Evolutionary conservation across 1,284 basidiomycete species (phyloP).

Genomic region (Sparassis latifolia): DNA sequence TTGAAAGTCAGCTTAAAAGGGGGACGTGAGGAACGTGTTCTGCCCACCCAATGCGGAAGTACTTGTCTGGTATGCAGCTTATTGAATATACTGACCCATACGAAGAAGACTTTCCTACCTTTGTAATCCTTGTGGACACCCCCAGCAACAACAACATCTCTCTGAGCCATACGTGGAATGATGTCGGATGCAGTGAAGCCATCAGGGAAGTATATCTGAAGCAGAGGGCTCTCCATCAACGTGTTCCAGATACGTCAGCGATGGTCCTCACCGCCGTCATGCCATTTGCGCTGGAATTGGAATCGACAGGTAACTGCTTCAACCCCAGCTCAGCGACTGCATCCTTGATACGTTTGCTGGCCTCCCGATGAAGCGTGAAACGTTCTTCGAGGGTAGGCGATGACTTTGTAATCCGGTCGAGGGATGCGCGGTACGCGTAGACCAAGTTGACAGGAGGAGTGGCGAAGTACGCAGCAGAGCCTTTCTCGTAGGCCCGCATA

Average conservation of each 20-base stretch:
- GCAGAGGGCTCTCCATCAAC: neutral
- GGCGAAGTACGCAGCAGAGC: constrained; percentile 82
- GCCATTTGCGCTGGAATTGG: constrained; percentile 77
- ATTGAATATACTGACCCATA: neutral
- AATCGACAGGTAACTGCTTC: constrained; percentile 59
- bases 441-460: constrained; percentile 93
- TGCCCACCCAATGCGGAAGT: constrained; percentile 72
- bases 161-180: constrained; percentile 61
- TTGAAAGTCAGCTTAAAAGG: neutral
- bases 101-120: constrained; percentile 42
- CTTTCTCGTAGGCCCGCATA: constrained; percentile 85
- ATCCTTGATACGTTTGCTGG: constrained; percentile 70
- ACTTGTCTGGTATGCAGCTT: constrained; percentile 47
- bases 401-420: constrained; percentile 63
- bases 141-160: constrained; percentile 81
- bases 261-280: constrained; percentile 74
- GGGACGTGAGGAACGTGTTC: no score
- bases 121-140: constrained; percentile 87
- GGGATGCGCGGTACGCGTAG: constrained; percentile 82
- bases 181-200: constrained; percentile 72
- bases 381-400: constrained; percentile 71
- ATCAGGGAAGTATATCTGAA: constrained; percentile 71
- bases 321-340: constrained; percentile 70
- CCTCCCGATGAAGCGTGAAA: constrained; percentile 72
- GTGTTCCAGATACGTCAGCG: neutral